These are phyloP conservation scores for Paraleonurus japonicus DNA, from an alignment of 257 asterid species.

Conservation along the genomic window DNA sequence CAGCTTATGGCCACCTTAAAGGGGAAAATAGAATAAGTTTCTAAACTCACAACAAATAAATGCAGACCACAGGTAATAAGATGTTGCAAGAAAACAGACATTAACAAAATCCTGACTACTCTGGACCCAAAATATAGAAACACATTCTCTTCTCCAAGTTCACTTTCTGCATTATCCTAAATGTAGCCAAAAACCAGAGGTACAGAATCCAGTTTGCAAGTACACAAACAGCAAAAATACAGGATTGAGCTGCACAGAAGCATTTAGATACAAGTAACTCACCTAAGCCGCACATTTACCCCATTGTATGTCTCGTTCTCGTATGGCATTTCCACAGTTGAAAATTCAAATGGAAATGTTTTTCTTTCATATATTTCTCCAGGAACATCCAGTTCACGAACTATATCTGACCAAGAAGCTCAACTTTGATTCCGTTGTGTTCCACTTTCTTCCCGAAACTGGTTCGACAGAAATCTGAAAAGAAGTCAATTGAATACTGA, in stretches of 20 bases:
- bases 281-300: conserved; percentile 92
- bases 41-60: neutral
- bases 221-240: conserved; percentile 3
- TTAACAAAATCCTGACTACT: no score
- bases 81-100: neutral
- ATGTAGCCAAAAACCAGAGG: neutral
- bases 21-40: neutral
- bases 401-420: conserved; percentile 99
- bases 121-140: conserved; percentile 6
- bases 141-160: conserved; percentile 9
- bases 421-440: conserved; percentile 96
- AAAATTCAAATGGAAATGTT: conserved; percentile 93
- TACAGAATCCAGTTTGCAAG: conserved; percentile 3
- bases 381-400: conserved; percentile 90
- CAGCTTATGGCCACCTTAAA: neutral
- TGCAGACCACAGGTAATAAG: neutral
- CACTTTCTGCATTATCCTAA: conserved; percentile 10
- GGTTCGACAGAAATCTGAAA: conserved; percentile 88
- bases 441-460: conserved; percentile 91
- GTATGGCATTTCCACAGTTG: conserved; percentile 98
- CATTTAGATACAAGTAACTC: conserved; percentile 42
- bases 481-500: conserved; percentile 10
- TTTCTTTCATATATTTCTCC: conserved; percentile 94
- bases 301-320: conserved; percentile 98
- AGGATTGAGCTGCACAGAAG: neutral